Evolutionary conservation across 768 basidiomycete species (phyloP).

Genomic region (Rhizopogon roseolus): DNA sequence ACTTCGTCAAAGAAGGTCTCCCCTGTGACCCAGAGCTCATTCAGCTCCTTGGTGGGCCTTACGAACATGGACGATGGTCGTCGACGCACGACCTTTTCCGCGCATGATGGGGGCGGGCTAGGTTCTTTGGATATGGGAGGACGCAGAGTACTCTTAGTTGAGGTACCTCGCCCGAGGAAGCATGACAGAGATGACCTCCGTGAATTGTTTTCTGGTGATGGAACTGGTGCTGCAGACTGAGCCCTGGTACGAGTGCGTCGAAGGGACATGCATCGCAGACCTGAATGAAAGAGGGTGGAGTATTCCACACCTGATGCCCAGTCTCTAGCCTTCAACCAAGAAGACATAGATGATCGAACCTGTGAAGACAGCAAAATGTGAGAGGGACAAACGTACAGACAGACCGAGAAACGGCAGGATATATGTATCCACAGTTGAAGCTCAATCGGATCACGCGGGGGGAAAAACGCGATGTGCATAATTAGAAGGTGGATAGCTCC

Average conservation of each 20-base stretch:
- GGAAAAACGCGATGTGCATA: background rate
- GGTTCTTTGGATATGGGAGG: conserved; percentile 3
- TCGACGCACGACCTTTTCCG: background rate
- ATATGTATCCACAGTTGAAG: conserved; percentile 22
- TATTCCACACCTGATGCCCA: conserved; percentile 26
- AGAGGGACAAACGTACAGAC: background rate
- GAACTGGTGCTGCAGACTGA: conserved; percentile 1
- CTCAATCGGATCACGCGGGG: conserved; percentile 12
- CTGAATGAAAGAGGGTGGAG: conserved; percentile 31
- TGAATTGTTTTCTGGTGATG: conserved; percentile 1
- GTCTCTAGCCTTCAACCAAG: conserved; percentile 26
- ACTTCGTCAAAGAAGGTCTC: background rate
- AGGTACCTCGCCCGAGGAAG: conserved; percentile 3
- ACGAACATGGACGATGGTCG: conserved; percentile 15
- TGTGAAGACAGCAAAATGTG: background rate
- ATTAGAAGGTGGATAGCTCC: background rate
- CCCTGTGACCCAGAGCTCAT: conserved; percentile 4
- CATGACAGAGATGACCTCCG: conserved; percentile 8
- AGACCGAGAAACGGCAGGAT: conserved; percentile 3
- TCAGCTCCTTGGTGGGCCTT: conserved; percentile 7
- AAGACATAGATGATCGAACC: conserved; percentile 19
- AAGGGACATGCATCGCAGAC: conserved; percentile 25
- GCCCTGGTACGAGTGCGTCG: conserved; percentile 1
- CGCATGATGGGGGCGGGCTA: background rate
- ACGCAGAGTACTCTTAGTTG: conserved; percentile 2